These are phyloP conservation scores for Auricularia cornea DNA, from an alignment of 768 basidiomycete species.

Conservation along the genomic window DNA sequence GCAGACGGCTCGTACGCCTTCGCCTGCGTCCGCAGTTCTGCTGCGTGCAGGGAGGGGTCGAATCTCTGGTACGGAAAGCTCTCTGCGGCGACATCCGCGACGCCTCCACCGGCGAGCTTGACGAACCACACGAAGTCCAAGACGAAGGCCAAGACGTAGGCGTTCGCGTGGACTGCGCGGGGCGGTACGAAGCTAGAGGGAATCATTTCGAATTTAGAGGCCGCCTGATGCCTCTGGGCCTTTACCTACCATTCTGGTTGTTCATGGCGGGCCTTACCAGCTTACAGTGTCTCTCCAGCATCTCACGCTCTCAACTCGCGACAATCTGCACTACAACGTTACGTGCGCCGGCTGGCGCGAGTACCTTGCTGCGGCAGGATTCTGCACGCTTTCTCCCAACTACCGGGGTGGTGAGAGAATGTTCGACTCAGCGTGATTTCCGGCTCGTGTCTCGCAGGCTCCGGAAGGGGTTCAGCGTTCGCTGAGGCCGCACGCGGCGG, in stretches of 20 bases:
- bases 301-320: constrained; percentile 1
- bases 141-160: neutral
- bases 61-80: constrained; percentile 3
- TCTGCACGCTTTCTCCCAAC: constrained; percentile 6
- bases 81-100: neutral
- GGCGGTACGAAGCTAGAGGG: constrained; percentile 9
- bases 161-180: constrained; percentile 5
- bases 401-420: constrained; percentile 10
- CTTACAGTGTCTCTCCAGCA: no score
- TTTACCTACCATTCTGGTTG: constrained; percentile 4
- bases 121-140: constrained; percentile 6
- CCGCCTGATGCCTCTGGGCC: neutral
- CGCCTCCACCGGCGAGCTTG: constrained; percentile 1
- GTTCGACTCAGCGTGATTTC: no score
- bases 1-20: constrained; percentile 4
- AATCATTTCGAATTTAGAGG: constrained; percentile 3
- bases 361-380: constrained; percentile 5
- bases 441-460: constrained; percentile 5
- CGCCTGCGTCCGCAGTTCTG: constrained; percentile 6
- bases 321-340: neutral
- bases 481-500: constrained; percentile 5
- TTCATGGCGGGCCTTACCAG: constrained; percentile 10
- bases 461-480: constrained; percentile 9
- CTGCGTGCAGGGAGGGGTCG: constrained; percentile 2
- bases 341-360: neutral